Evolutionary conservation across 2,329 filamentous ascomycete genomes (phyloP), one percentile per base, ranked within the genome.

Genomic region (Phyllachora maydis): DNA sequence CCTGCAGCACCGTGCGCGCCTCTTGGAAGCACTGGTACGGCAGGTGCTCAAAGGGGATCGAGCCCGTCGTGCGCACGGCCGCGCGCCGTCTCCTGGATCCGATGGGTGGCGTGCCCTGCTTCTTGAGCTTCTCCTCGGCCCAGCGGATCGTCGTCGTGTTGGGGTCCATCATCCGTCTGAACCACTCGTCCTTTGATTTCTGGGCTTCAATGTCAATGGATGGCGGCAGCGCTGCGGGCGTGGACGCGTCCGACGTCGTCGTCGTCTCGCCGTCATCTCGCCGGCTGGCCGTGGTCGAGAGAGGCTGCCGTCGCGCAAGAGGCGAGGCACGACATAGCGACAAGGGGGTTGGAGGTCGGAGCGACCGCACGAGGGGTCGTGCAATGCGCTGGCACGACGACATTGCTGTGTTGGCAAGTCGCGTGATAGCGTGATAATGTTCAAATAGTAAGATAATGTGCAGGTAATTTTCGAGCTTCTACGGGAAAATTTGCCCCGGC

Each of bases 1-100:
- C 66, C 25, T 69, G 60, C 26, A 98, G 56, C 23, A 95, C 51
- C 44, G 81, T 78, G 32, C 83, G 68, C 19, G 88, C 88, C 53
- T 93, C 83, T 51, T 98, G 88, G 55, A 95, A 98, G 50, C 79
- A 88, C 59, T 95, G 85, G 53, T 90, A 98, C 11, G 88, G 88
- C 35, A 98, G 56, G 43, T 85, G 76, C 54, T 92, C 81, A 43
- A 98, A 93, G 14, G 83, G 81, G 23, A 92, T 54, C 38, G 73
- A 63, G 31, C 60, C 51, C 18, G 54, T 63, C 37, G 54, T 65
- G 39, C 60, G 67, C 30, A 83, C 47, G 14, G 76, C 76, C 14
- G 69, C 65, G 43, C 85, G 73, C 32, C 83, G 73, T 56, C 83
- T 68, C 36, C 83, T 70, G 21, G 82, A 91, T 23, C 83, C 83